Base-by-base conservation (phyloP, 768 basidiomycete species). In the Stropharia rugosoannulata region DNA sequence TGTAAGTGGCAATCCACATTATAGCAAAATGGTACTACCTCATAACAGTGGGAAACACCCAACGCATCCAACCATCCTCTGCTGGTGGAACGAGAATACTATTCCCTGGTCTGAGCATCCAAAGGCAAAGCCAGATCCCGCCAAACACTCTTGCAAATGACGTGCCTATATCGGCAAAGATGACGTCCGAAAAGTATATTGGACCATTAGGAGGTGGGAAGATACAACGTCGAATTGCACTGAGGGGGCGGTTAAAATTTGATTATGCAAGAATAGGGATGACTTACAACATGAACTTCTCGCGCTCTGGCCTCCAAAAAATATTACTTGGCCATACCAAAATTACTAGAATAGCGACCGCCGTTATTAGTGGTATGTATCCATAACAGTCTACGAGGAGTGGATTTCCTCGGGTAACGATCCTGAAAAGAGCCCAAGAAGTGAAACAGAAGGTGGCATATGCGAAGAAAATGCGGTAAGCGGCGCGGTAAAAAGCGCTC, bases 131-230 rank as follows among this genome's bases (percentile, higher is more conserved):
- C 93, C 93, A 98, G 40, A 95, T 74, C 65, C 98, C 97, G 11
- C 96, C 96, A 16, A 98, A 75, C 39, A 99, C 94, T 75, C 97
- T 98, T 36, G 97, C 95, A 65, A 92, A 96, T 2, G 95, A 98
- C 1, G 97, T 99, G 65, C 95, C 82, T 58, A 98, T 84, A 78
- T 98, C 97, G 56, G 96, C 95, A 56, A 96, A 85, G 42, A 98
- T 83, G 19, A 99, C 85, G 68, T 99, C 97, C 27, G 86, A 85
- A 72, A 99, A 99, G 68, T 87, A 85, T 39, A 94, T 78, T 4
- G 87, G 82, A 40, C 77, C 75, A 50, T 78, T 75, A 39, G 76
- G 64, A 1, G 83, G 73, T n/a, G 89, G 81, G 49, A 86, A 80
- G 19, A 94, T 63, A 65, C 93, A 97, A 59, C 96, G 80, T 43